Evolutionary conservation across 768 basidiomycete species (phyloP).

Genomic region (Tricholoma saponaceum): DNA sequence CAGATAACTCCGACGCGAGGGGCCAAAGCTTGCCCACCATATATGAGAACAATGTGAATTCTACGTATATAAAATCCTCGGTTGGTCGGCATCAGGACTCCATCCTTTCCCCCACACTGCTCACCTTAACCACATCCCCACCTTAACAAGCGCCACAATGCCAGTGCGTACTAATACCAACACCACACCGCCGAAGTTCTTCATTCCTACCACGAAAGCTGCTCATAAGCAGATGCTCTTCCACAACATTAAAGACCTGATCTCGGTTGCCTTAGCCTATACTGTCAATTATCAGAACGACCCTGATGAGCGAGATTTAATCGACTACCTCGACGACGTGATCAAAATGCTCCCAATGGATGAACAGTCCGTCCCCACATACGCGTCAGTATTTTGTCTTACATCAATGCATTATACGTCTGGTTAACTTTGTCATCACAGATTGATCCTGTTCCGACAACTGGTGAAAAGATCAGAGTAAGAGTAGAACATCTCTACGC

Average conservation of each 20-base stretch:
- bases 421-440: background rate
- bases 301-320: background rate
- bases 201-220: background rate
- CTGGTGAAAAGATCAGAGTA: background rate
- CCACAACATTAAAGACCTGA: background rate
- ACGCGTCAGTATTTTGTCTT: slow-evolving; percentile 1
- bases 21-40: slow-evolving; percentile 4
- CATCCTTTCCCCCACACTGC: background rate
- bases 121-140: background rate
- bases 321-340: slow-evolving; percentile 5
- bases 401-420: background rate
- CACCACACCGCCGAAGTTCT: background rate
- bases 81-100: background rate
- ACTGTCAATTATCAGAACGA: background rate
- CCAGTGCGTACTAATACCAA: background rate
- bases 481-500: background rate
- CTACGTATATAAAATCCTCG: background rate
- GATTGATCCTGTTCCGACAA: background rate
- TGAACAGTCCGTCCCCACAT: background rate
- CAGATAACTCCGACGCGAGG: background rate
- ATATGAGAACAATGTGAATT: slow-evolving; percentile 4
- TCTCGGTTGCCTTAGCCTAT: background rate
- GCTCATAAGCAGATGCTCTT: background rate
- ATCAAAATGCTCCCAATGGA: background rate
- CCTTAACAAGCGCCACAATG: background rate